Evolutionary conservation across 495 filamentous ascomycete species (phyloP), one percentile per base, ranked within the genome.

Genomic region (Corynascus novoguineensis): DNA sequence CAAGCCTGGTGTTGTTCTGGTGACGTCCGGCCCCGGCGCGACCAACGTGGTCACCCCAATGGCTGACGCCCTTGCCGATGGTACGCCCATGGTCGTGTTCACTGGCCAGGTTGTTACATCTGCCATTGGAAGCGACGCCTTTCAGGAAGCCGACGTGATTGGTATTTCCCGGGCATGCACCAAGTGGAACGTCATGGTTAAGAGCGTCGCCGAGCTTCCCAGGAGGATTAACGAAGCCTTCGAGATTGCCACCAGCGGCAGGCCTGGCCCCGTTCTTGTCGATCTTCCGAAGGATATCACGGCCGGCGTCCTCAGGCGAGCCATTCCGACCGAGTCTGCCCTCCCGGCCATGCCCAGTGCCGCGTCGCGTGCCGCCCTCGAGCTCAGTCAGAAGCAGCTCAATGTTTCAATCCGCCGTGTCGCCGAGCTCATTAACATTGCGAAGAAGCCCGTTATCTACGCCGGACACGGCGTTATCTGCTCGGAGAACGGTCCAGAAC

Each of bases 161-260:
- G 87, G 87, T 61, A 90, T 90, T 64, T 86, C 85, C 42, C 75
- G 87, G 60, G 78, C 87, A 27, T 90, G 87, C 72, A 90, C 87
- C 49, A 90, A 90, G 75, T 90, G 87, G 87, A 90, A 90, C 59
- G 86, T 89, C 32, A 88, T 90, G 87, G 82, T 89, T 46, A 89
- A 87, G 79, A 84, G 82, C 64, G 78, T 88, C 48, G 87, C 87
- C 32, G 87, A 90, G 67, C 70, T 90, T 41, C 87, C 87, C n/a
- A 75, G 83, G 41, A 75, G 87, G 42, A 90, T 90, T 63, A 89
- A 89, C 64, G 87, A 90, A 69, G 87, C 87, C n/a, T 90, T 90
- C 66, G 86, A 90, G 71, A 90, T 90, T 64, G 87, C 87, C 19
- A 89, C 85, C 32, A 83, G 82, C 53, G 87, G 87, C 29, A 75